Base-by-base conservation (phyloP, 495 filamentous ascomycete genomes). In the Aspergillus baeticus region DNA sequence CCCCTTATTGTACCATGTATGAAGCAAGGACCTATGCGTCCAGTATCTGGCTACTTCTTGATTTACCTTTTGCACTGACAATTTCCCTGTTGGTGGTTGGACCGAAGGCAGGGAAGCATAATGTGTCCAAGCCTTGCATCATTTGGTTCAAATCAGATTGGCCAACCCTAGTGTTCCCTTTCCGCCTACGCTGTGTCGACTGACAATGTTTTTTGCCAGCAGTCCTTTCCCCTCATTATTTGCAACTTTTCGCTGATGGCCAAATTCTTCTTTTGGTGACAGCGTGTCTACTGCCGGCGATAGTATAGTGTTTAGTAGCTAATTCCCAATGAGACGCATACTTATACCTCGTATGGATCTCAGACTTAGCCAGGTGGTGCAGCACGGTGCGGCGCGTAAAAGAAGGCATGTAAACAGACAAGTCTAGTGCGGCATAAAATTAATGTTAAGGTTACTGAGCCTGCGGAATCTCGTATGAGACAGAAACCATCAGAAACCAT, bases 401-500 rank as follows among this genome's bases (percentile, higher is more conserved):
- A 45, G 42, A 29, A 29, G 26, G 26, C 6, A 22, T 13, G 2
- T 13, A 45, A 13, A 45, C 1, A 26, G 22, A 31, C 21, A 15
- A 45, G 26, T 29, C 26, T 29, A 29, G 26, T n/a, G n/a, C 35
- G n/a, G 35, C 13, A 11, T 37, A 42, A 20, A 18, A 42, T 2
- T 17, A 18, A 18, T 10, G 20, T 8, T 17, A 42, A 10, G 15
- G 8, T 3, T 29, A 29, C 4, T 29, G n/a, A n/a, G n/a, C n/a
- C n/a, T n/a, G n/a, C n/a, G n/a, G n/a, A n/a, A n/a, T n/a, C n/a
- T n/a, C n/a, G n/a, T n/a, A n/a, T n/a, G n/a, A 53, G 33, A 51
- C 35, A 21, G 51, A 53, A 48, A 39, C 18, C 17, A 54, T 26
- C 22, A 62, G 58, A 55, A 55, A 62, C 55, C 59, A 57, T 63